Conservation (phyloP, 768 basidiomycete genomes). For the Rhizopogon sp. region DNA sequence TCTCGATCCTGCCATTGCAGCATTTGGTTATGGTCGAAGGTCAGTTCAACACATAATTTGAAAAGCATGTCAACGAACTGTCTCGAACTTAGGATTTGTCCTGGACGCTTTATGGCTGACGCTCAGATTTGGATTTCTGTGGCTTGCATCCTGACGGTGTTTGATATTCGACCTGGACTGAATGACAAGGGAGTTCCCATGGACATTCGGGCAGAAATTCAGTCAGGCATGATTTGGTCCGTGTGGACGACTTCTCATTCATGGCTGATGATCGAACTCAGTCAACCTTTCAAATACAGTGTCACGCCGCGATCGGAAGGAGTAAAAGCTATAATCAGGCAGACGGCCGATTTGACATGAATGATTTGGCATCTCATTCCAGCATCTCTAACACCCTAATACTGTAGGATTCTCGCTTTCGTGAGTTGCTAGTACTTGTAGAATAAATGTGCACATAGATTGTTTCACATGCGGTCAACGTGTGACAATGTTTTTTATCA, state of each 20-base stretch:
- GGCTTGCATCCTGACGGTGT: conserved; percentile 24
- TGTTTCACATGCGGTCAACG: conserved; percentile 5
- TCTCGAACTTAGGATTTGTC: conserved; percentile 28
- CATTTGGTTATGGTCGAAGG: conserved; percentile 35
- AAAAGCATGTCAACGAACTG: neutral
- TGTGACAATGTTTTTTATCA: conserved; percentile 47
- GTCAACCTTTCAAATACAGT: conserved; percentile 20
- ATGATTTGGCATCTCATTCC: neutral
- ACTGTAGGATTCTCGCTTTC: neutral
- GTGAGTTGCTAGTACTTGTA: neutral
- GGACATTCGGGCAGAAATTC: conserved; percentile 17
- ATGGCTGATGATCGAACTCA: conserved; percentile 19
- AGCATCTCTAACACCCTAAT: neutral
- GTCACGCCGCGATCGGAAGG: conserved; percentile 27
- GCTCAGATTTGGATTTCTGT: conserved; percentile 32
- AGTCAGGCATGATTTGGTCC: conserved; percentile 27
- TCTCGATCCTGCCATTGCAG: conserved; percentile 24
- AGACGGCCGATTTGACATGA: conserved; percentile 21
- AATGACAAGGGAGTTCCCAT: conserved; percentile 13
- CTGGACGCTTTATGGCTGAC: conserved; percentile 41
- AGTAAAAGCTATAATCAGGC: conserved; percentile 21
- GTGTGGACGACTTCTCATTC: neutral
- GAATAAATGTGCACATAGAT: neutral
- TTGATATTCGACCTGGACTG: conserved; percentile 18
- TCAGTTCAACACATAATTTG: conserved; percentile 2